These are phyloP conservation scores for Areca catechu DNA, from an alignment of 176 grass and related monocot genomes.

Conservation along the genomic window DNA sequence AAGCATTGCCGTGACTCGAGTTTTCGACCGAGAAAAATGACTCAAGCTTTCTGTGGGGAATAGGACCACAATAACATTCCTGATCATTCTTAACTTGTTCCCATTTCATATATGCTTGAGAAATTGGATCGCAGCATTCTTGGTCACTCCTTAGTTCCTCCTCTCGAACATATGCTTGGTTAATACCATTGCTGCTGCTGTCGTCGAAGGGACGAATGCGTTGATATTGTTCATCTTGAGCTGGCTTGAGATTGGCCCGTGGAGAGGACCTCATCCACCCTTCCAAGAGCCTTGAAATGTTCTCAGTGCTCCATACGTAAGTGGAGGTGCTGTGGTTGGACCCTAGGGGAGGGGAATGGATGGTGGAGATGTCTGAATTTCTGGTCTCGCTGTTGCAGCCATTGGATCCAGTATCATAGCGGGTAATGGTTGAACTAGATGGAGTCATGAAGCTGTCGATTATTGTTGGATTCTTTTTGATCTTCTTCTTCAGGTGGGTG, in stretches of 20 bases:
- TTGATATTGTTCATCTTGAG: background rate
- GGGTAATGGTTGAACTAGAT: constrained; percentile 13
- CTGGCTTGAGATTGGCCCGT: background rate
- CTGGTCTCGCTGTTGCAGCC: constrained; percentile 14
- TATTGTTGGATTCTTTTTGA: constrained; percentile 41
- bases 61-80: too few species aligned
- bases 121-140: too few species aligned
- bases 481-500: constrained; percentile 86
- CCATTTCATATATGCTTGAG: too few species aligned
- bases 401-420: background rate
- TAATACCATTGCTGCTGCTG: background rate
- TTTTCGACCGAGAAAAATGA: too few species aligned
- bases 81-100: too few species aligned
- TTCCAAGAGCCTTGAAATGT: constrained; percentile 61
- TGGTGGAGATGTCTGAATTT: too few species aligned
- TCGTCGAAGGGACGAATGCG: background rate
- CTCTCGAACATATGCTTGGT: background rate
- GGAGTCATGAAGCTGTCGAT: constrained; percentile 14
- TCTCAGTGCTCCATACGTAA: constrained; percentile 57
- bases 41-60: too few species aligned
- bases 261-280: constrained; percentile 18
- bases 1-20: too few species aligned
- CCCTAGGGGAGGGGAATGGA: too few species aligned
- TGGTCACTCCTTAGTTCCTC: too few species aligned
- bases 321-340: constrained; percentile 12